Percentiles rank a stretch among this genome's conserved stretches.
These are phyloP conservation scores for Tausonia pullulans DNA, from an alignment of 1,284 basidiomycete genomes.

Conservation along the genomic window DNA sequence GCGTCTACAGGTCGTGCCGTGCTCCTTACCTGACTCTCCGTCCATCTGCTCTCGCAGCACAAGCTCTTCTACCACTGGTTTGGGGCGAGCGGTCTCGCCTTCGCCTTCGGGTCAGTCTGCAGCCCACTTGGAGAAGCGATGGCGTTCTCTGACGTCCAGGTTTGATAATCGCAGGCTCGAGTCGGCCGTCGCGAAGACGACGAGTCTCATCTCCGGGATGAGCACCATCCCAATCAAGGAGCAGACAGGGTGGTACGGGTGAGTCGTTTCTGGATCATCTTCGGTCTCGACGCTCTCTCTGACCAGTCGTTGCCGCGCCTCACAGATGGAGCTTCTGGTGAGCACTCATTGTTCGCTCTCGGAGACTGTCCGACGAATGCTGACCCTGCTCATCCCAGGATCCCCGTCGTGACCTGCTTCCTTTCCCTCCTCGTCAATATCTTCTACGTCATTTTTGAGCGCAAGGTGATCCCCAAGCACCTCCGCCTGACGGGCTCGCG, in stretches of 20 bases:
- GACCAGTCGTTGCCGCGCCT: neutral
- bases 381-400: neutral
- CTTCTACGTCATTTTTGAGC: neutral
- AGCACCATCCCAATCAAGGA: neutral
- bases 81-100: neutral
- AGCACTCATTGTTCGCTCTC: neutral
- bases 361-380: neutral
- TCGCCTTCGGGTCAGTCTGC: neutral
- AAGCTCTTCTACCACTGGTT: constrained; percentile 12
- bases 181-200: neutral
- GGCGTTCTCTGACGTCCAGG: too few species aligned
- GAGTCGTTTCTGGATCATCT: neutral
- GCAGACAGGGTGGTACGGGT: constrained; percentile 1
- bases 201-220: neutral
- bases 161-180: neutral
- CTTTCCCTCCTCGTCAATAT: neutral
- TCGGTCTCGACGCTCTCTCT: neutral
- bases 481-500: neutral
- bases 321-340: neutral
- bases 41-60: neutral
- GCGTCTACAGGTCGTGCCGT: too few species aligned
- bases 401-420: neutral
- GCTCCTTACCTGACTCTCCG: neutral
- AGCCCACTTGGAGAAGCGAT: too few species aligned
- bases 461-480: neutral